Percentiles rank a stretch among this genome's conserved stretches.
Evolutionary conservation across 2,329 filamentous ascomycete genomes (phyloP).

Genomic region (Aureobasidium sp.): DNA sequence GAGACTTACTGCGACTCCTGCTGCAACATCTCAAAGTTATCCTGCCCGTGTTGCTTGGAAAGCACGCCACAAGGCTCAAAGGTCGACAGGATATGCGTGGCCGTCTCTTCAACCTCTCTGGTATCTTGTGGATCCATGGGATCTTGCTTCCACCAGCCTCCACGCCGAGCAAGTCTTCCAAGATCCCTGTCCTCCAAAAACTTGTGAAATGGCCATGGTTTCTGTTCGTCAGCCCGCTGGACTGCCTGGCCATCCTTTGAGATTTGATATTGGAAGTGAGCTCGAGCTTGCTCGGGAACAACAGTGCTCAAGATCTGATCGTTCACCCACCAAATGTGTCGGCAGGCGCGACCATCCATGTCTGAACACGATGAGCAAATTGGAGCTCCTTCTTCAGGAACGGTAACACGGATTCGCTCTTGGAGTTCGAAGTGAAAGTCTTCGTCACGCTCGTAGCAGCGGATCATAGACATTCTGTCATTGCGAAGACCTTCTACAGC

Average conservation of each 20-base stretch:
- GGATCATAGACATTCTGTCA: background rate
- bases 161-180: background rate
- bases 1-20: background rate
- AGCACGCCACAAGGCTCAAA: background rate
- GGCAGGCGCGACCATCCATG: background rate
- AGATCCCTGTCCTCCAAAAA: background rate
- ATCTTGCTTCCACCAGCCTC: background rate
- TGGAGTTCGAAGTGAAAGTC: constrained; percentile 3
- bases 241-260: background rate
- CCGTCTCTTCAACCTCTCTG: background rate
- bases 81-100: background rate
- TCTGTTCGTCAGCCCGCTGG: background rate
- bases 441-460: background rate
- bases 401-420: background rate
- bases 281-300: background rate
- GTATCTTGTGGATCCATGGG: background rate
- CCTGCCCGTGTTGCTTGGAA: background rate
- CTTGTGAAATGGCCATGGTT: background rate
- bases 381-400: background rate
- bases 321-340: constrained; percentile 3
- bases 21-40: background rate
- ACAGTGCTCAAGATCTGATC: background rate
- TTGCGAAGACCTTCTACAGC: background rate
- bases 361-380: background rate
- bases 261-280: background rate